These are phyloP conservation scores for Acrodontium crateriforme DNA, from an alignment of 2,329 filamentous ascomycete species.

Conservation along the genomic window DNA sequence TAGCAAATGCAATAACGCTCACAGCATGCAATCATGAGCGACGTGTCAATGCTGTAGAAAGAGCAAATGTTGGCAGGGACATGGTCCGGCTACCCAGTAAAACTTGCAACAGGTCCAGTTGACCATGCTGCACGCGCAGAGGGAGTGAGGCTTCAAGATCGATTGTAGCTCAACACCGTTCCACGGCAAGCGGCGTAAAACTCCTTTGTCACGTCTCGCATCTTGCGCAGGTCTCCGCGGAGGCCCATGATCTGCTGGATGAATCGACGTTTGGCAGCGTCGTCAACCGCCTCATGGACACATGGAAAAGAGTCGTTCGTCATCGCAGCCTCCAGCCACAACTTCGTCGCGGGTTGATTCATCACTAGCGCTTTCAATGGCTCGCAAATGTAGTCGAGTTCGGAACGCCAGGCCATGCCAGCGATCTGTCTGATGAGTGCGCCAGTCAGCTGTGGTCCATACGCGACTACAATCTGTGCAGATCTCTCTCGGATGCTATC, in stretches of 20 bases:
- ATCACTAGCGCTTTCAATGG: slow-evolving; percentile 51
- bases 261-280: slow-evolving; percentile 48
- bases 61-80: no score
- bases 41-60: no score
- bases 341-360: slow-evolving; percentile 14
- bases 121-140: no score
- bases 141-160: no score
- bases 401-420: slow-evolving; percentile 54
- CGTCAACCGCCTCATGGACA: slow-evolving; percentile 40
- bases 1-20: no score
- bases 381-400: slow-evolving; percentile 57
- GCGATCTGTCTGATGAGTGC: slow-evolving; percentile 52
- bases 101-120: no score
- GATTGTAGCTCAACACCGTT: slow-evolving; percentile 18
- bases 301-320: slow-evolving; percentile 33
- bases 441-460: slow-evolving; percentile 48
- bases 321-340: slow-evolving; percentile 43
- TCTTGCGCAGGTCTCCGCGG: slow-evolving; percentile 44
- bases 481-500: slow-evolving; percentile 8
- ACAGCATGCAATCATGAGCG: no score
- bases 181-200: slow-evolving; percentile 58
- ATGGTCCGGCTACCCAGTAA: no score
- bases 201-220: slow-evolving; percentile 53
- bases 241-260: slow-evolving; percentile 53
- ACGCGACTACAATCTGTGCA: slow-evolving; percentile 36